Conservation (phyloP, 345 rosid genomes). For the Trapa bicornis region DNA sequence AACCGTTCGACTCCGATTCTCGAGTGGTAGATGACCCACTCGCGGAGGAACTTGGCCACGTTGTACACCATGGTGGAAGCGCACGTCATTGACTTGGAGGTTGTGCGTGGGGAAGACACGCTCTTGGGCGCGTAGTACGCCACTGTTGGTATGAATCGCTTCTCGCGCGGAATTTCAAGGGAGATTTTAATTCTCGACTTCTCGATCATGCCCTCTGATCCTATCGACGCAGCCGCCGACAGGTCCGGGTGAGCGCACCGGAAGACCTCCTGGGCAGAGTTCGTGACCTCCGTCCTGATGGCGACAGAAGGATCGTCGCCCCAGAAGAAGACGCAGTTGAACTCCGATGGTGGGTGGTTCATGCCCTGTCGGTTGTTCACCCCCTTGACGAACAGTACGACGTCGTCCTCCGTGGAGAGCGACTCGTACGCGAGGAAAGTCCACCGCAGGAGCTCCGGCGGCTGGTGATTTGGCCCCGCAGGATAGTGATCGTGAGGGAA, state of each 20-base stretch:
- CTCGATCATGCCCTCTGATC: background rate
- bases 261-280: constrained; percentile 79
- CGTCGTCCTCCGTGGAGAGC: constrained; percentile 52
- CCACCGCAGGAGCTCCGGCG: constrained; percentile 38
- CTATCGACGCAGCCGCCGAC: constrained; percentile 7
- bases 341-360: constrained; percentile 30
- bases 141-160: constrained; percentile 40
- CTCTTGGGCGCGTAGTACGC: constrained; percentile 42
- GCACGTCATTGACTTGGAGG: constrained; percentile 29
- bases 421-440: constrained; percentile 58
- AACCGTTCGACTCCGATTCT: constrained; percentile 60
- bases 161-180: constrained; percentile 29
- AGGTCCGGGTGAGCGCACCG: constrained; percentile 51
- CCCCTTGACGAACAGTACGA: constrained; percentile 68
- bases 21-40: constrained; percentile 74
- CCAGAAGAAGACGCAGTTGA: constrained; percentile 46
- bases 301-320: constrained; percentile 23
- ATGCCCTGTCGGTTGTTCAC: constrained; percentile 45
- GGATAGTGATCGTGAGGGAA: constrained; percentile 8
- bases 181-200: constrained; percentile 27
- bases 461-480: background rate
- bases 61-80: constrained; percentile 76
- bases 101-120: constrained; percentile 2
- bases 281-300: constrained; percentile 46
- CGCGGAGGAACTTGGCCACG: constrained; percentile 60